phyloP scores from a whole-genome alignment of 202 grass and related monocot genomes.

The Panicum virgatum region DNA sequence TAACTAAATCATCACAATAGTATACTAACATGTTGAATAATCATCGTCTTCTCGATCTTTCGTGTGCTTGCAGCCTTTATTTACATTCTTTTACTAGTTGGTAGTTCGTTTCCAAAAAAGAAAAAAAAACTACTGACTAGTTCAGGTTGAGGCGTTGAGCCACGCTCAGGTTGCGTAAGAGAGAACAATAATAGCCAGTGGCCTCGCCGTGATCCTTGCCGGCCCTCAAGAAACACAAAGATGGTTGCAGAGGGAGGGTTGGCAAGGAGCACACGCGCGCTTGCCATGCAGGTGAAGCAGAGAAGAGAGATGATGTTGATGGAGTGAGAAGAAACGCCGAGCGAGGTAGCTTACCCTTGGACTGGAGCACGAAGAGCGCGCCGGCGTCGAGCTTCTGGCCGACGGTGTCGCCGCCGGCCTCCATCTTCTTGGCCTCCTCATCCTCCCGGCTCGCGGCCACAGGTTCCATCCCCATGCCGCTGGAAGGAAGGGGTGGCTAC shows the following conservation, averaged over 20 bases:
- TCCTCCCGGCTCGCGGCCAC: conserved; percentile 26
- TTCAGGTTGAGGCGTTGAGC: background rate
- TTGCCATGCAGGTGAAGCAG: background rate
- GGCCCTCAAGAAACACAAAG: background rate
- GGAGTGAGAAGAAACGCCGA: background rate
- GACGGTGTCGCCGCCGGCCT: conserved; percentile 55
- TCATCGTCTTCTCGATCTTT: background rate
- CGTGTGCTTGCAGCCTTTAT: background rate
- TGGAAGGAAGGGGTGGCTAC: background rate
- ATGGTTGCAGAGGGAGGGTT: conserved; percentile 1
- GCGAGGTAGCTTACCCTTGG: conserved; percentile 55
- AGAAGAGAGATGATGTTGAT: background rate
- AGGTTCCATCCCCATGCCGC: conserved; percentile 43
- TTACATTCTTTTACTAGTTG: background rate
- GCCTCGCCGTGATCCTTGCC: background rate
- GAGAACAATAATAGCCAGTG: background rate
- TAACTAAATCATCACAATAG: background rate
- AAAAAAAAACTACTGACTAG: background rate
- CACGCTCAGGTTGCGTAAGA: background rate
- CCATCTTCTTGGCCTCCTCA: conserved; percentile 58
- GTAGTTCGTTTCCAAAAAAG: no score
- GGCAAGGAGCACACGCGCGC: conserved; percentile 5
- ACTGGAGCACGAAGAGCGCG: conserved; percentile 87
- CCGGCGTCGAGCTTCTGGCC: conserved; percentile 78
- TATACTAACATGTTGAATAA: background rate